phyloP scores from a whole-genome alignment of 2,329 filamentous ascomycete genomes.

The Venturia aucupariae region DNA sequence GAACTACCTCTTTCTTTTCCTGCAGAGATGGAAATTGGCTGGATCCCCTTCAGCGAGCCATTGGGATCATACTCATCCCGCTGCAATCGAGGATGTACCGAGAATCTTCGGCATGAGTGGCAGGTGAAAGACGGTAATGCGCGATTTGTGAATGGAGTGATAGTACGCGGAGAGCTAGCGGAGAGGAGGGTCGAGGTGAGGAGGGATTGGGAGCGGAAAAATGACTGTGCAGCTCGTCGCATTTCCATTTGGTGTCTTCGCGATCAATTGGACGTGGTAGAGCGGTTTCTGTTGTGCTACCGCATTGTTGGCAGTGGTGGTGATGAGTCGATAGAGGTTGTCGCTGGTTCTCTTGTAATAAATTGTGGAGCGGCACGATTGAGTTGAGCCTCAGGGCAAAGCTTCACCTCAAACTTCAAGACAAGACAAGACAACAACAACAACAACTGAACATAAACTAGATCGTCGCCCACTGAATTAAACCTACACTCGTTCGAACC shows the following conservation, averaged over 20 bases:
- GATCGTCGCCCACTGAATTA: neutral
- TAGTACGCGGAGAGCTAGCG: conserved; percentile 15
- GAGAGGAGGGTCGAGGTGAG: conserved; percentile 13
- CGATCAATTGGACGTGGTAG: neutral
- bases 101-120: conserved; percentile 3
- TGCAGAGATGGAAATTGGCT: neutral
- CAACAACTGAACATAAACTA: neutral
- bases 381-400: neutral
- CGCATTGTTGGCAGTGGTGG: neutral
- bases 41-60: neutral
- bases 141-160: conserved; percentile 13
- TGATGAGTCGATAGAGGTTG: neutral
- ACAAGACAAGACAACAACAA: neutral
- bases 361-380: neutral
- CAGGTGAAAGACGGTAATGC: conserved; percentile 5
- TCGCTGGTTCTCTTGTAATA: neutral
- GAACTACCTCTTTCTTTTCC: neutral
- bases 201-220: conserved; percentile 22
- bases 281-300: neutral
- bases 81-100: neutral
- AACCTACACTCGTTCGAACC: neutral
- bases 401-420: neutral
- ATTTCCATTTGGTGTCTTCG: conserved; percentile 22
- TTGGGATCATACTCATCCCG: neutral
- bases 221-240: conserved; percentile 21